Evolutionary conservation across 192 early-diverging fungal species (phyloP), one percentile per base, ranked within the genome.

Genomic region (Podila verticillata): DNA sequence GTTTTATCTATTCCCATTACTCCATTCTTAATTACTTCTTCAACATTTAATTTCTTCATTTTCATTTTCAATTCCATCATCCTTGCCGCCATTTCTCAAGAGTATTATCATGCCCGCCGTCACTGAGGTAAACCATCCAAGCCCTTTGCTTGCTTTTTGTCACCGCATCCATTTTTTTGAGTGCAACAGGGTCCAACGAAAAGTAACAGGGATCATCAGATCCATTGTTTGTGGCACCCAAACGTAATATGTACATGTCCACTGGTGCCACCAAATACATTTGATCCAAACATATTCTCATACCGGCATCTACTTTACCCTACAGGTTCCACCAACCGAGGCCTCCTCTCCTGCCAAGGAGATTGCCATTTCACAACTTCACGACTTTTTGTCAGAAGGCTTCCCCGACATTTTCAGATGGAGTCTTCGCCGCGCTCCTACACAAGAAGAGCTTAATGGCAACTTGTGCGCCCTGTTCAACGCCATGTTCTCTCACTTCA

Each of bases 371-470:
- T 80, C 77, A 72, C 69, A 80, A 36, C 66, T 80, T 30, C 77
- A 80, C 61, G 70, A 80, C 22, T 80, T 80, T 48, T 70, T 80
- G 5, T 72, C 77, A 30, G 61, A 61, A 13, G 77, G 70, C 26
- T 72, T 80, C 57, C 77, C 77, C 36, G 77, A 80, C 31, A 80
- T 80, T 30, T 80, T 80, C 48, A 57, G 66, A 72, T 80, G 77
- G 77, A 80, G 65, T 22, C 65, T 80, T 17, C 31, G 65, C 7
- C 65, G 77, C 12, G 60, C 70, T 13, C 77, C 77, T 0, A 80
- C 77, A 8, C 7, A 58, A 58, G 77, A 80, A 24, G 77, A 80
- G 61, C 48, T 72, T n/a, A 80, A 80, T 39, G 77, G 77, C 35
- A 80, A 80, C 35, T 57, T 80, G 17, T 80, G 77, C 57, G 67